These are phyloP conservation scores for Tolypocladium inflatum DNA, from an alignment of 2,329 filamentous ascomycete species.

Conservation along the genomic window DNA sequence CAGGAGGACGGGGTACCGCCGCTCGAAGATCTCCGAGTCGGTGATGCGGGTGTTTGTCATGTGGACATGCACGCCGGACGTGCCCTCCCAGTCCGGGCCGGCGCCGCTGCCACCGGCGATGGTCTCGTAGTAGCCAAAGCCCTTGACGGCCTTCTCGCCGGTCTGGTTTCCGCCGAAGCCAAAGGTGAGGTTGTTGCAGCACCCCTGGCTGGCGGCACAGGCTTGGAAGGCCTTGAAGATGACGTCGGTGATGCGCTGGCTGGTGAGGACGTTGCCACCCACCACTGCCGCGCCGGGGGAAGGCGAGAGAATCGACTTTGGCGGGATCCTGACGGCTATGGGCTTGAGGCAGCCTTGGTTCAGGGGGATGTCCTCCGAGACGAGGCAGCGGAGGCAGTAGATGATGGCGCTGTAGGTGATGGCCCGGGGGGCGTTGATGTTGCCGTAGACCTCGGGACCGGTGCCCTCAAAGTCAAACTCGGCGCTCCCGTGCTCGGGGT, in stretches of 20 bases:
- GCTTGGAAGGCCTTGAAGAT: conserved; percentile 73
- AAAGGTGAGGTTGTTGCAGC: conserved; percentile 79
- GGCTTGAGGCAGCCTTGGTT: conserved; percentile 80
- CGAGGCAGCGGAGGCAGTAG: conserved; percentile 73
- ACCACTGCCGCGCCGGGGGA: conserved; percentile 72
- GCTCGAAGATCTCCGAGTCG: conserved; percentile 70
- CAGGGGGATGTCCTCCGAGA: conserved; percentile 72
- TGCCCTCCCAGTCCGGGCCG: conserved; percentile 63
- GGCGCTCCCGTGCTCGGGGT: conserved; percentile 59
- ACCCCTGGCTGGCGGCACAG: conserved; percentile 70
- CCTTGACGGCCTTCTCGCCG: conserved; percentile 32
- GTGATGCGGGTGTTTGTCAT: conserved; percentile 89
- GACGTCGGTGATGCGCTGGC: conserved; percentile 74
- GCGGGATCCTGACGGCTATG: conserved; percentile 64
- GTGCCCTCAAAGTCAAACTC: conserved; percentile 44
- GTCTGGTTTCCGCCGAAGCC: conserved; percentile 64
- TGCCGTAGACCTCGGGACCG: conserved; percentile 19
- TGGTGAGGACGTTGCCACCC: conserved; percentile 73
- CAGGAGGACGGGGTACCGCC: conserved; percentile 59
- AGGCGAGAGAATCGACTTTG: conserved; percentile 63
- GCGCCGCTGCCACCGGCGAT: conserved; percentile 72
- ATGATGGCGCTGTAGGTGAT: conserved; percentile 55
- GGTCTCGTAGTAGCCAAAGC: conserved; percentile 83
- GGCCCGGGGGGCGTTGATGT: conserved; percentile 23
- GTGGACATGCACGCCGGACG: conserved; percentile 69